Evolutionary conservation across 345 rosid species (phyloP).

Genomic region (Populus davidiana): DNA sequence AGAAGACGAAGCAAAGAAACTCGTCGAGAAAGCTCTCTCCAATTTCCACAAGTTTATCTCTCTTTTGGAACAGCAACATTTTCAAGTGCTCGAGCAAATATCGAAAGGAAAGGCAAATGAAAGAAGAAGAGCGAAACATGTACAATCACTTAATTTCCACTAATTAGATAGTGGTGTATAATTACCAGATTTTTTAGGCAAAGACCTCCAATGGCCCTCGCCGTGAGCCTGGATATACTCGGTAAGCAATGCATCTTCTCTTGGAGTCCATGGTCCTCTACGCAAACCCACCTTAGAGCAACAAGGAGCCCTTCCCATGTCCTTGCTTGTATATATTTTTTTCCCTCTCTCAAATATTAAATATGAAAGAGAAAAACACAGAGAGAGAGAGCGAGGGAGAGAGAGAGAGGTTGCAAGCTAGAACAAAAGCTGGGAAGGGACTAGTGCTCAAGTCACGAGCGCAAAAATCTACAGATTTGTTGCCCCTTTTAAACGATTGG

Average conservation of each 20-base stretch:
- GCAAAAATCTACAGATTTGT: background rate
- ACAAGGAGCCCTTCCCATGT: constrained; percentile 62
- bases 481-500: background rate
- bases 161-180: background rate
- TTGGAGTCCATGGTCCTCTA: constrained; percentile 60
- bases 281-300: constrained; percentile 62
- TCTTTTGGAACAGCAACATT: no score
- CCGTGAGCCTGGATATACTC: constrained; percentile 52
- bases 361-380: background rate
- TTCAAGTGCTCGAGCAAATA: background rate
- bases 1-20: background rate
- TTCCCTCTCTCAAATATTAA: background rate
- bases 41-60: background rate
- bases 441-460: background rate
- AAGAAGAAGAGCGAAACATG: background rate
- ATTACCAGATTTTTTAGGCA: constrained; percentile 60
- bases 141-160: no score
- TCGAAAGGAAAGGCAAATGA: background rate
- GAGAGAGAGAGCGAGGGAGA: no score
- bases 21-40: background rate
- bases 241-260: constrained; percentile 56
- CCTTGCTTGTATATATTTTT: constrained; percentile 12
- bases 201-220: constrained; percentile 61
- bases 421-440: background rate
- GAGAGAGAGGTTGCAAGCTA: background rate